phyloP scores from a whole-genome alignment of 805 yeast species.

The Pichia manshurica region DNA sequence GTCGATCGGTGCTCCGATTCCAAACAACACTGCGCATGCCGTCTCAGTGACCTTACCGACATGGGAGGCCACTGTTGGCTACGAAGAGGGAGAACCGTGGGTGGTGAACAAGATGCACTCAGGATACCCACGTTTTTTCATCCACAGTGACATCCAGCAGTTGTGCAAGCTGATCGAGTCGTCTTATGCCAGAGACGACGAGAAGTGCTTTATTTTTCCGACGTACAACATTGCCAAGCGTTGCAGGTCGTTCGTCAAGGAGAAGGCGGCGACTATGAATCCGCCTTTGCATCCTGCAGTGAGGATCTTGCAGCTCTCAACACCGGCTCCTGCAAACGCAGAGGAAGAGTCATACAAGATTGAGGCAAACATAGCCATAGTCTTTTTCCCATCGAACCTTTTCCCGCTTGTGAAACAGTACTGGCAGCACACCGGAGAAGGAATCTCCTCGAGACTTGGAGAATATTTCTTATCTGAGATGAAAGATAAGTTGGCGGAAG shows the following conservation, averaged over 20 bases:
- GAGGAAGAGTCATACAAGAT: conserved; percentile 55
- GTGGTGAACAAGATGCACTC: conserved; percentile 70
- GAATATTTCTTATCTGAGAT: conserved; percentile 73
- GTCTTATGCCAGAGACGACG: conserved; percentile 77
- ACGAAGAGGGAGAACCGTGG: conserved; percentile 85
- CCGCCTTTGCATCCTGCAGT: conserved; percentile 34
- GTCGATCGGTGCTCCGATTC: conserved; percentile 76
- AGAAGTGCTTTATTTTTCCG: conserved; percentile 70
- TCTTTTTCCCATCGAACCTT: conserved; percentile 63
- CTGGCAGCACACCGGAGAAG: conserved; percentile 98
- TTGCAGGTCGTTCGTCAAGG: conserved; percentile 71
- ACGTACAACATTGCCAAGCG: conserved; percentile 73
- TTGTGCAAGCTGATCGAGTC: conserved; percentile 48
- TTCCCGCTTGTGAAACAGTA: conserved; percentile 69
- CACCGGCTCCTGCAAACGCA: conserved; percentile 57
- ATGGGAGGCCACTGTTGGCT: conserved; percentile 90
- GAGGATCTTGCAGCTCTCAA: conserved; percentile 66
- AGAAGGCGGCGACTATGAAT: conserved; percentile 32
- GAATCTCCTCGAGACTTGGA: conserved; percentile 85
- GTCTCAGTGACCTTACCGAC: conserved; percentile 93
- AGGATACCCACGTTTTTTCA: conserved; percentile 85
- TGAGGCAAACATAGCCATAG: conserved; percentile 68
- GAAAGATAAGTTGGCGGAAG: conserved; percentile 32
- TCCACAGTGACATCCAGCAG: conserved; percentile 57
- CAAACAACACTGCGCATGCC: conserved; percentile 86